Evolutionary conservation across 306 rosid species (phyloP).

Genomic region (Pterocarpus macrocarpus): DNA sequence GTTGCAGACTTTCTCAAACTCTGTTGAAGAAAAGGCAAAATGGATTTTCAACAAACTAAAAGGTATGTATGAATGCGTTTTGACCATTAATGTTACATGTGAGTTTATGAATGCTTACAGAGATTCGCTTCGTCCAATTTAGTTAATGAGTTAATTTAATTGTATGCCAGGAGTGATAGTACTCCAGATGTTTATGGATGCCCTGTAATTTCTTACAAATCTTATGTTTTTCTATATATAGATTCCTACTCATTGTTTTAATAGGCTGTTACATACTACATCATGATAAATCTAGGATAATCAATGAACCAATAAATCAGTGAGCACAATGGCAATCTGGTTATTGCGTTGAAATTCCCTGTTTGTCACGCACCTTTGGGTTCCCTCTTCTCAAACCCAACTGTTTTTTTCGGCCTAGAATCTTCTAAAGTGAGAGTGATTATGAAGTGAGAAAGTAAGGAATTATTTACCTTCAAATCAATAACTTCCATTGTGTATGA

Average conservation of each 20-base stretch:
- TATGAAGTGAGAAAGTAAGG: too few relatives aligned
- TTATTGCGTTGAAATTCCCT: too few relatives aligned
- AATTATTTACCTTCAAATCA: too few relatives aligned
- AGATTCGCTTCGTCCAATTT: conserved; percentile 11
- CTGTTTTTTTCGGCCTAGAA: neutral
- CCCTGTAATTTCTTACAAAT: neutral
- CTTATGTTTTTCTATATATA: too few relatives aligned
- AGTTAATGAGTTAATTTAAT: neutral
- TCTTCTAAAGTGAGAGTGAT: too few relatives aligned
- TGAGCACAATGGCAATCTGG: too few relatives aligned
- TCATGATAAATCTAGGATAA: too few relatives aligned
- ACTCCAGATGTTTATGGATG: neutral
- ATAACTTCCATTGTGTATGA: too few relatives aligned
- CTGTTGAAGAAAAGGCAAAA: conserved; percentile 97
- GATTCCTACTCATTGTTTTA: too few relatives aligned
- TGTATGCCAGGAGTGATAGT: neutral
- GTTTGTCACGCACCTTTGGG: neutral
- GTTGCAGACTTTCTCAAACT: conserved; percentile 83
- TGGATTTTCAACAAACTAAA: conserved; percentile 96
- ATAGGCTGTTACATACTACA: too few relatives aligned
- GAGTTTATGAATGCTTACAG: neutral
- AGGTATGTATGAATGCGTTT: conserved; percentile 69
- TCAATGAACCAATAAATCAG: too few relatives aligned
- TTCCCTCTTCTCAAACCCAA: neutral
- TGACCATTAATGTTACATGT: neutral